Evolutionary conservation across 768 basidiomycete genomes (phyloP).

Genomic region (Terana coerulea): DNA sequence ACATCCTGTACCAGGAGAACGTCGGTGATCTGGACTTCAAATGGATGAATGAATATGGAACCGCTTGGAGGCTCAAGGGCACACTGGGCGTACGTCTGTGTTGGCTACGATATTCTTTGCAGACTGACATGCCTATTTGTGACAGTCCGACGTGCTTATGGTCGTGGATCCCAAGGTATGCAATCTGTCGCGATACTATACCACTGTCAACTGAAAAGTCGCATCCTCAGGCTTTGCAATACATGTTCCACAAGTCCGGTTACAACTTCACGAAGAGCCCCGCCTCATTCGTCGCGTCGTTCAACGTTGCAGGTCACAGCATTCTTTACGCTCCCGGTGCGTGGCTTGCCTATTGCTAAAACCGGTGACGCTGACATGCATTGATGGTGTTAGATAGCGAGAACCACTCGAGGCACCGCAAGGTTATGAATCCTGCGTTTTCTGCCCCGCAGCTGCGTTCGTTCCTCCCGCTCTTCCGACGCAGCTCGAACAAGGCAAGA

Average conservation of each 20-base stretch:
- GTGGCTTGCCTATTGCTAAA: background rate
- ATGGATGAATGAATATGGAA: conserved; percentile 28
- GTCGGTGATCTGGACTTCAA: conserved; percentile 29
- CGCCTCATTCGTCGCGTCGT: background rate
- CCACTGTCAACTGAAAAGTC: too few relatives aligned
- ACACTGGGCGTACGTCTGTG: conserved; percentile 17
- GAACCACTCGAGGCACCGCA: conserved; percentile 28
- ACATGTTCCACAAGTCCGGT: conserved; percentile 13
- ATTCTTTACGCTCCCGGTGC: conserved; percentile 9
- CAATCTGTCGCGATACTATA: too few relatives aligned
- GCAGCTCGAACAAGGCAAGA: conserved; percentile 17
- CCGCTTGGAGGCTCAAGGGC: conserved; percentile 19
- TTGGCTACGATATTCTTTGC: background rate
- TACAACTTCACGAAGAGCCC: conserved; percentile 14
- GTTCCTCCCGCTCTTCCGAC: conserved; percentile 26
- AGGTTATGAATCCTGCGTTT: conserved; percentile 35
- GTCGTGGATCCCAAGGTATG: conserved; percentile 10
- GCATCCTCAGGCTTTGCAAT: conserved; percentile 13
- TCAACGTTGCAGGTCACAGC: conserved; percentile 6
- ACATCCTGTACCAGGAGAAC: conserved; percentile 20
- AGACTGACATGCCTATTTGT: background rate
- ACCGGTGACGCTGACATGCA: background rate
- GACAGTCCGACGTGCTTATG: background rate
- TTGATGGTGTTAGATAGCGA: conserved; percentile 15
- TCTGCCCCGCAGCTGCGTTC: conserved; percentile 20